phyloP scores from a whole-genome alignment of 139 green algal species.

The Edaphochlamys debaryana region DNA sequence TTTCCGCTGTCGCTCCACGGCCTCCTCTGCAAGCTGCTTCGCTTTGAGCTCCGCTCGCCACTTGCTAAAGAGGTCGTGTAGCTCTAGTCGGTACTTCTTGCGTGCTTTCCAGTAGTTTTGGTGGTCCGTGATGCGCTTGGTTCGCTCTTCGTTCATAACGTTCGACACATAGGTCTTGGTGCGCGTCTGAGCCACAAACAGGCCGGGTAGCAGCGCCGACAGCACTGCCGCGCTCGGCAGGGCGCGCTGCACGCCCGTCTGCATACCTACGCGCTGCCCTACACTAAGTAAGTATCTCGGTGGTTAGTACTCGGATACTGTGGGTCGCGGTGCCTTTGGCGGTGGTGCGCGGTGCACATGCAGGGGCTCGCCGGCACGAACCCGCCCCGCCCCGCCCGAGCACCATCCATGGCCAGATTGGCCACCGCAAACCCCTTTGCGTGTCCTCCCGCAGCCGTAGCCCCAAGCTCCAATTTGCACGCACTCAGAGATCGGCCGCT shows the following conservation, averaged over 20 bases:
- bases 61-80: not conserved
- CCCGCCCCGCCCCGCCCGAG: too few relatives aligned
- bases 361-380: too few relatives aligned
- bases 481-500: too few relatives aligned
- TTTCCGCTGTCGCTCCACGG: not conserved
- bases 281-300: too few relatives aligned
- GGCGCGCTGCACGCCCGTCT: not conserved
- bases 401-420: too few relatives aligned
- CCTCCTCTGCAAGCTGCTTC: not conserved
- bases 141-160: constrained; percentile 46
- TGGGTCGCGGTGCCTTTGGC: too few relatives aligned
- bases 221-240: constrained; percentile 14
- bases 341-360: too few relatives aligned
- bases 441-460: too few relatives aligned
- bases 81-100: not conserved
- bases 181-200: not conserved
- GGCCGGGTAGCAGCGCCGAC: not conserved
- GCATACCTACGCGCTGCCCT: too few relatives aligned
- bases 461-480: too few relatives aligned
- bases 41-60: constrained; percentile 32
- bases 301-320: too few relatives aligned
- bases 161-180: constrained; percentile 45
- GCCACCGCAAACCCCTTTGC: too few relatives aligned
- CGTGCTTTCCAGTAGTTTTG: constrained; percentile 11
- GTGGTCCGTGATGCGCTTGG: constrained; percentile 39